A percentile compares a stretch with the other conserved stretches of the same genome.
Evolutionary conservation across 768 basidiomycete genomes (phyloP).

Genomic region (Neoboletus brunneissimus): DNA sequence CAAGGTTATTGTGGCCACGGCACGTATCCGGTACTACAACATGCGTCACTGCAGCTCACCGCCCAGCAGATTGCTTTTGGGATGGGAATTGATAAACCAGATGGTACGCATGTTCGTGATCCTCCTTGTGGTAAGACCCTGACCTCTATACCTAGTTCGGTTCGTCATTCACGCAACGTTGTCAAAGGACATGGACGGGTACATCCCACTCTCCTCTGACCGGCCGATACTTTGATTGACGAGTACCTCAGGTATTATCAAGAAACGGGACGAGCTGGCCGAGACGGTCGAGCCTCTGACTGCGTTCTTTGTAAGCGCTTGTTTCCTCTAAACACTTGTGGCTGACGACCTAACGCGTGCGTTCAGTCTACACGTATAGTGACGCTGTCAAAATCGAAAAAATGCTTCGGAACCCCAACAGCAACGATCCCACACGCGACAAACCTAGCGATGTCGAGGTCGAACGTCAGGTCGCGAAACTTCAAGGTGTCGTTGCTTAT

Average conservation of each 20-base stretch:
- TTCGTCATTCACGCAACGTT: constrained; percentile 88
- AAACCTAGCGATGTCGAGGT: constrained; percentile 47
- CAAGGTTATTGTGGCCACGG: constrained; percentile 91
- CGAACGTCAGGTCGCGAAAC: constrained; percentile 61
- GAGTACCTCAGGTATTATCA: constrained; percentile 68
- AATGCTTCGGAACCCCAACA: constrained; percentile 59
- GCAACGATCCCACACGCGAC: constrained; percentile 34
- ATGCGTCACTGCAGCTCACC: not conserved
- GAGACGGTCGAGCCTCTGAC: constrained; percentile 80
- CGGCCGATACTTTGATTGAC: not conserved
- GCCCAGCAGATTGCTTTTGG: constrained; percentile 82
- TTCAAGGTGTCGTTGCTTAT: constrained; percentile 71
- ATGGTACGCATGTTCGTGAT: constrained; percentile 45
- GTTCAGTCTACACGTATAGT: constrained; percentile 58
- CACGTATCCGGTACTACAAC: constrained; percentile 33
- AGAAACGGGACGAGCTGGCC: constrained; percentile 95
- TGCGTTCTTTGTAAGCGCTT: constrained; percentile 77
- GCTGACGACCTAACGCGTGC: not conserved
- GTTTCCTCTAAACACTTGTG: not conserved
- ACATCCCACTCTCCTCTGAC: constrained; percentile 22
- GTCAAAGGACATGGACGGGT: constrained; percentile 85
- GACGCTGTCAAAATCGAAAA: constrained; percentile 56
- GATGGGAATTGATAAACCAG: constrained; percentile 92
- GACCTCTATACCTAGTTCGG: constrained; percentile 54
- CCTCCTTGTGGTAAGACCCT: not conserved